These are phyloP conservation scores for Fraxinus dipetala DNA, from an alignment of 305 asterid species.

Conservation along the genomic window DNA sequence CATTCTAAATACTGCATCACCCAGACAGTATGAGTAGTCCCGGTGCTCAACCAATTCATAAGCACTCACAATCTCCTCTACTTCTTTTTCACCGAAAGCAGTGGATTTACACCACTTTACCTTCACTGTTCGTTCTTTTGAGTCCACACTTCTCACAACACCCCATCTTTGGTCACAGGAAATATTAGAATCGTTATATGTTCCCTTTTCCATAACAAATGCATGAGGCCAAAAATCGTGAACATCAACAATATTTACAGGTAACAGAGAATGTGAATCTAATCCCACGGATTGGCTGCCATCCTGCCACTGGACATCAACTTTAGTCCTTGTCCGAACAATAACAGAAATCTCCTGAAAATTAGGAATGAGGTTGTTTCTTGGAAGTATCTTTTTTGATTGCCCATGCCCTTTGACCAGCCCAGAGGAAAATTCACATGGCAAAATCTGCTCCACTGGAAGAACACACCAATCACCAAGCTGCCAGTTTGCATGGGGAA, in stretches of 20 bases:
- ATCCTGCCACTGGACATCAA: conserved; percentile 91
- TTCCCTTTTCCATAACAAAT: conserved; percentile 76
- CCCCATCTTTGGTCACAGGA: conserved; percentile 58
- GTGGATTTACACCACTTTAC: conserved; percentile 63
- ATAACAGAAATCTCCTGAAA: conserved; percentile 58
- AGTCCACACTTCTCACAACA: conserved; percentile 61
- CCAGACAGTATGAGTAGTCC: conserved; percentile 53
- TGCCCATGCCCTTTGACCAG: conserved; percentile 27
- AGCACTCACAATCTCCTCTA: conserved; percentile 80
- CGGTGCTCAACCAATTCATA: conserved; percentile 90
- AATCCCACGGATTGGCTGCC: conserved; percentile 59
- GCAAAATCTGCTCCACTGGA: conserved; percentile 29
- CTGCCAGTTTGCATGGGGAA: conserved; percentile 74
- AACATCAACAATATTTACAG: conserved; percentile 61
- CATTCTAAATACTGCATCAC: conserved; percentile 61
- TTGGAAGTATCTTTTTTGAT: conserved; percentile 20
- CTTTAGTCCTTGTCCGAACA: conserved; percentile 62
- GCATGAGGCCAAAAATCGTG: conserved; percentile 84
- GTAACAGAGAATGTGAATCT: conserved; percentile 57
- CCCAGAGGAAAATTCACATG: conserved; percentile 23
- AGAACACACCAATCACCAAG: conserved; percentile 87
- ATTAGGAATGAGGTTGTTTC: conserved; percentile 23
- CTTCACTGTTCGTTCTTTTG: conserved; percentile 80
- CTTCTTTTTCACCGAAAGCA: conserved; percentile 29
- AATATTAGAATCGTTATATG: conserved; percentile 39